Evolutionary conservation across 208 protist genomes (phyloP).

Genomic region (Wallacemonas sp.): DNA sequence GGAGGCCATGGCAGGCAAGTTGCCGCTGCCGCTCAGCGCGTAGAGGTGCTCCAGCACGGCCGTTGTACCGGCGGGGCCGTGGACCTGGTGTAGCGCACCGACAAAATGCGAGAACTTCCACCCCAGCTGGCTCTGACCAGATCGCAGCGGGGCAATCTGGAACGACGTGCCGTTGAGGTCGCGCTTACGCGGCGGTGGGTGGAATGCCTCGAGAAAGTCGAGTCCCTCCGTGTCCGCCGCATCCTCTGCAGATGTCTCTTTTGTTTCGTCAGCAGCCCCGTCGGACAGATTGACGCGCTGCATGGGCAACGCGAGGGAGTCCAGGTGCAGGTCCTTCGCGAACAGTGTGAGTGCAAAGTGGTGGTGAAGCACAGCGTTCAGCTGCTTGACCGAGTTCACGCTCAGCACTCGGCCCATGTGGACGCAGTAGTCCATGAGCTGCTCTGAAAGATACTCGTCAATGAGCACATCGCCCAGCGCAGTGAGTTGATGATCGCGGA

Average conservation of each 20-base stretch:
- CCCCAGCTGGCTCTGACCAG: slow-evolving; percentile 71
- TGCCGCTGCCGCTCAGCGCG: slow-evolving; percentile 21
- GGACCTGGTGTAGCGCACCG: slow-evolving; percentile 57
- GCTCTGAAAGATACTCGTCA: slow-evolving; percentile 64
- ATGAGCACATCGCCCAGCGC: slow-evolving; percentile 70
- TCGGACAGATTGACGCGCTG: not conserved
- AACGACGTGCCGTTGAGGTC: slow-evolving; percentile 80
- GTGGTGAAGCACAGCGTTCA: slow-evolving; percentile 81
- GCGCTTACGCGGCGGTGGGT: slow-evolving; percentile 25
- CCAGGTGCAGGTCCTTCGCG: slow-evolving; percentile 69
- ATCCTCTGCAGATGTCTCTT: no score
- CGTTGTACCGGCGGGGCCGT: slow-evolving; percentile 28
- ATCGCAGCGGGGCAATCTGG: slow-evolving; percentile 52
- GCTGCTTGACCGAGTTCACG: slow-evolving; percentile 50
- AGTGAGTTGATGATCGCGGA: slow-evolving; percentile 77
- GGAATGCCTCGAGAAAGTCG: slow-evolving; percentile 50
- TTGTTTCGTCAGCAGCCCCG: not conserved
- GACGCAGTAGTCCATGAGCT: slow-evolving; percentile 43
- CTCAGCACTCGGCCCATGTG: slow-evolving; percentile 54
- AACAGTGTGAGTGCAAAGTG: slow-evolving; percentile 77
- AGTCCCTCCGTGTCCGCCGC: slow-evolving; percentile 22
- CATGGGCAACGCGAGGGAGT: slow-evolving; percentile 52
- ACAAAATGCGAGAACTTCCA: slow-evolving; percentile 90
- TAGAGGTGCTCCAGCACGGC: slow-evolving; percentile 49
- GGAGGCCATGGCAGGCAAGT: slow-evolving; percentile 42